Evolutionary conservation across 192 early-diverging fungal genomes (phyloP).

Genomic region (Pilobolus umbonatus): DNA sequence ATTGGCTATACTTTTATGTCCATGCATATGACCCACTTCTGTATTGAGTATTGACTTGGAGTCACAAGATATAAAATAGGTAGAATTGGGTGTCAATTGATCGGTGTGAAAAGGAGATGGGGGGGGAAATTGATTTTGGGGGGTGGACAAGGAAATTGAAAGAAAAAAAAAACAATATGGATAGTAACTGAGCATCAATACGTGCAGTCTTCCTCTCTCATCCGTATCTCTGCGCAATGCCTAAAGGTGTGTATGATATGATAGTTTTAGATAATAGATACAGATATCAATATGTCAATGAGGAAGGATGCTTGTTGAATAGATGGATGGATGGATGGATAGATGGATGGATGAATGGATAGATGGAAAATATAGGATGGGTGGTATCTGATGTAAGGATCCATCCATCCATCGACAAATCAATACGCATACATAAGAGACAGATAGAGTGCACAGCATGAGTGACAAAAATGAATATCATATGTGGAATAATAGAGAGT

Average conservation of each 20-base stretch:
- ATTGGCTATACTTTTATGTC: too few species aligned
- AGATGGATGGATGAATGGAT: background rate
- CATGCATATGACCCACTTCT: too few species aligned
- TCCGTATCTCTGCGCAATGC: slow-evolving; percentile 16
- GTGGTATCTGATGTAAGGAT: too few species aligned
- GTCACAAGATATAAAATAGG: too few species aligned
- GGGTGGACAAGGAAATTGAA: too few species aligned
- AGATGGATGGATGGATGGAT: slow-evolving; percentile 5
- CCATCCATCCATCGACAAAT: too few species aligned
- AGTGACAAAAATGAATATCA: background rate
- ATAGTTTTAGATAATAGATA: background rate
- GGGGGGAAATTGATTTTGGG: too few species aligned
- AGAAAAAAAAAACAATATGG: too few species aligned
- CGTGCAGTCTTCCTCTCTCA: slow-evolving; percentile 19
- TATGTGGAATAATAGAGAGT: background rate
- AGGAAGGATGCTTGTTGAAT: background rate
- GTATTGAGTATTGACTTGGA: too few species aligned
- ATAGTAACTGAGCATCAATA: too few species aligned
- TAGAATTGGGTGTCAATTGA: too few species aligned
- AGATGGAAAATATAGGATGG: background rate
- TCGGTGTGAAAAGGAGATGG: too few species aligned
- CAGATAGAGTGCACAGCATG: background rate
- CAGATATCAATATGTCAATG: background rate
- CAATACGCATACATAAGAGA: background rate
- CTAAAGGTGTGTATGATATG: slow-evolving; percentile 5